Evolutionary conservation across 108 stramenopile species (phyloP), one percentile per base, ranked within the genome.

Genomic region (Nitzschia putrida): DNA sequence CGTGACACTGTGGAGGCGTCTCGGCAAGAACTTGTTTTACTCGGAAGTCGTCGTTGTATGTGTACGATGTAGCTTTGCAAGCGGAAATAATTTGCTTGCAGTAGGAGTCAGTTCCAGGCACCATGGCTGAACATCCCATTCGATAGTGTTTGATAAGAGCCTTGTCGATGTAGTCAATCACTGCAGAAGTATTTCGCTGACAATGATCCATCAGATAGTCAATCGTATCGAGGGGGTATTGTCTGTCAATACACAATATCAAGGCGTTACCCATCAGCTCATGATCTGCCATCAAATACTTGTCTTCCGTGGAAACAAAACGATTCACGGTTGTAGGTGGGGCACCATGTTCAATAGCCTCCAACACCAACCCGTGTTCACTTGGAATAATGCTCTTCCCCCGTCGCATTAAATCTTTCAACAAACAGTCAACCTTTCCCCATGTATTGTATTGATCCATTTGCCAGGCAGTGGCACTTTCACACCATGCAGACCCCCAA

Each of bases 191-290:
- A 26, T 43, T 45, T 20, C 67, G 59, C 29, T 50, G 58, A 25
- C 73, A 61, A 18, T 60, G 58, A 11, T 74, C 66, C 7, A 74
- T 13, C 8, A 74, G 58, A 53, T 74, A 74, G 37, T 67, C 55
- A n/a, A 74, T 26, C 18, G 66, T 74, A 44, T 67, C 66, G 10
- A 61, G 22, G 21, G 20, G 53, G 41, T 74, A 74, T 0, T 74
- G 73, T 13, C 73, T 57, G 23, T 74, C 66, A 16, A 67, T 61
- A 39, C 73, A 74, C 57, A 74, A 44, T 3, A 40, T 66, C 63
- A 74, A 57, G 16, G 73, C 73, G 16, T 41, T 67, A n/a, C 73
- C 66, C 20, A 58, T 66, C 10, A 74, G 56, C 45, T 74, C 73
- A 38, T 74, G 66, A 50, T 74, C 66, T 16, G 43, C 24, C 65